A percentile compares a stretch with the other conserved stretches of the same genome.
These are phyloP conservation scores for Cutaneotrichosporon cavernicola DNA, from an alignment of 1,284 basidiomycete species.

Conservation along the genomic window DNA sequence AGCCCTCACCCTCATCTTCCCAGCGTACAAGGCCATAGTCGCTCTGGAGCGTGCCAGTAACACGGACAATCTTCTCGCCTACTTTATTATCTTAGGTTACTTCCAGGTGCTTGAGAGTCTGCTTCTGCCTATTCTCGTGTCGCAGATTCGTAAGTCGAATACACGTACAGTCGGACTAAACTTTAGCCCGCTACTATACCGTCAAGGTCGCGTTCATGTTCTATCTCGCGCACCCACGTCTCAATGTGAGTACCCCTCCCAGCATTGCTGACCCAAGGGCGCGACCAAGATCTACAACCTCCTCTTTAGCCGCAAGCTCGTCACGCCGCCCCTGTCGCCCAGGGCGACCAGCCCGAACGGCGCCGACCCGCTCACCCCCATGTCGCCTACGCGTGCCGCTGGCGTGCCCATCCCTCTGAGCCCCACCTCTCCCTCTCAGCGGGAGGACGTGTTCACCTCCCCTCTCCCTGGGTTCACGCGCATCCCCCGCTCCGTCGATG, in stretches of 20 bases:
- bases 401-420: background rate
- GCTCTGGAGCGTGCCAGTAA: slow-evolving; percentile 31
- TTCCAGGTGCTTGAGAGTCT: slow-evolving; percentile 45
- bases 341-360: background rate
- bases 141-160: slow-evolving; percentile 15
- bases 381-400: background rate
- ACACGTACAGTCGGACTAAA: background rate
- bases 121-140: slow-evolving; percentile 13
- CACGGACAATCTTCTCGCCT: slow-evolving; percentile 38
- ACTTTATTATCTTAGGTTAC: slow-evolving; percentile 46
- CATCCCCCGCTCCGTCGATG: background rate
- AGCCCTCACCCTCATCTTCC: slow-evolving; percentile 37
- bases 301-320: slow-evolving; percentile 19
- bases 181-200: slow-evolving; percentile 46
- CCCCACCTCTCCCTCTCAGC: background rate
- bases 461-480: background rate
- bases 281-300: slow-evolving; percentile 36
- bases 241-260: background rate
- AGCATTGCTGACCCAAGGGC: slow-evolving; percentile 28
- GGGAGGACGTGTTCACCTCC: background rate
- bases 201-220: slow-evolving; percentile 43
- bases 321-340: background rate
- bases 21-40: slow-evolving; percentile 35
- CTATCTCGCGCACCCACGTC: slow-evolving; percentile 44
- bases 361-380: background rate